phyloP scores from a whole-genome alignment of 768 basidiomycete genomes.

The Lentinula edodes region DNA sequence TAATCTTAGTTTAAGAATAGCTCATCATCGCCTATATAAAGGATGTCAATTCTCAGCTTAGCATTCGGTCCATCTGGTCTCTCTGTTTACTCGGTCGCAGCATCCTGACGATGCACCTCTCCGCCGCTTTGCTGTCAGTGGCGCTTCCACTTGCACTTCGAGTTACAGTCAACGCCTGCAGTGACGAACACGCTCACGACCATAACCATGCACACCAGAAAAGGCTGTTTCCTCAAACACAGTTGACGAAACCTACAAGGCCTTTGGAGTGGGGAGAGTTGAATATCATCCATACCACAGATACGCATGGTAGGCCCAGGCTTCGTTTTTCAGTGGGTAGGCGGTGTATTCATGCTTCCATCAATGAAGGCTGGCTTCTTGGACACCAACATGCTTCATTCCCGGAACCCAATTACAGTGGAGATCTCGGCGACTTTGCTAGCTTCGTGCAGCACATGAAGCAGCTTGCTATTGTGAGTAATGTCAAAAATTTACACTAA shows the following conservation, averaged over 20 bases:
- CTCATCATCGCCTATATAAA: no score
- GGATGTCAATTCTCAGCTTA: background rate
- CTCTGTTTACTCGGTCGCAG: background rate
- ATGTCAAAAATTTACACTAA: background rate
- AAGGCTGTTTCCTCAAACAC: slow-evolving; percentile 34
- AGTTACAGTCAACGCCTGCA: slow-evolving; percentile 13
- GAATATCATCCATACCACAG: slow-evolving; percentile 84
- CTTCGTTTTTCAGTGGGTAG: background rate
- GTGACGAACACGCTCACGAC: slow-evolving; percentile 21
- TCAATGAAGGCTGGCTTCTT: slow-evolving; percentile 51
- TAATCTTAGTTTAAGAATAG: no score
- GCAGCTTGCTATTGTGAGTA: slow-evolving; percentile 41
- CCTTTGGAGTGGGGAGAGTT: slow-evolving; percentile 84
- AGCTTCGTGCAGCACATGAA: slow-evolving; percentile 88
- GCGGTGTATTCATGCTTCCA: background rate
- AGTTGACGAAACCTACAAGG: slow-evolving; percentile 52
- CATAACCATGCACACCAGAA: slow-evolving; percentile 27
- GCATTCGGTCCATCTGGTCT: background rate
- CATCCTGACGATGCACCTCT: background rate
- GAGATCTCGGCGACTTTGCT: slow-evolving; percentile 75
- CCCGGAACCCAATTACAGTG: slow-evolving; percentile 74
- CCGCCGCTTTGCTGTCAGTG: background rate
- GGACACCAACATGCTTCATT: slow-evolving; percentile 74
- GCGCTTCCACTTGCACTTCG: background rate
- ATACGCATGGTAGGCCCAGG: slow-evolving; percentile 46